Conservation (phyloP, 108 stramenopile species). For the Nitzschia sp. region DNA sequence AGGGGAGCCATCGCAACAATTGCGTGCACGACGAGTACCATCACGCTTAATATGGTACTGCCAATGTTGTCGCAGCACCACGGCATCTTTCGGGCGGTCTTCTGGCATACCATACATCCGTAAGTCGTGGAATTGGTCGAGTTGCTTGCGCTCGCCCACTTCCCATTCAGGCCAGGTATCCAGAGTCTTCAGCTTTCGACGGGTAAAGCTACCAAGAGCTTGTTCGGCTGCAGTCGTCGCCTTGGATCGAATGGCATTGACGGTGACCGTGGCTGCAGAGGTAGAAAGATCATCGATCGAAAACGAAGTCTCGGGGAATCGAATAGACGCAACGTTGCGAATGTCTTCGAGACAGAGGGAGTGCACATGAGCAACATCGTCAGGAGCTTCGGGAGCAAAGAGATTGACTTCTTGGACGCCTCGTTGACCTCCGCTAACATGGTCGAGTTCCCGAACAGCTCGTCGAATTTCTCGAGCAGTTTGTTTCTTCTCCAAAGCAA, state of each 20-base stretch:
- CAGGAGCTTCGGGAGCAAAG: background rate
- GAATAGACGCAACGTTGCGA: background rate
- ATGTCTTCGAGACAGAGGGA: background rate
- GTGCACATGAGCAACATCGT: background rate
- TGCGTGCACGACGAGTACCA: too few relatives aligned
- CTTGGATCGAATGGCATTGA: conserved; percentile 15
- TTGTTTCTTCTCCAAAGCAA: background rate
- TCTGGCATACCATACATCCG: too few relatives aligned
- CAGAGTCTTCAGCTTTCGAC: conserved; percentile 24
- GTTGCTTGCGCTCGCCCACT: background rate
- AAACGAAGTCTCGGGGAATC: background rate
- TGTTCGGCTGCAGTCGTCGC: conserved; percentile 29
- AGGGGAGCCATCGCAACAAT: too few relatives aligned
- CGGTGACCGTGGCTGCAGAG: background rate
- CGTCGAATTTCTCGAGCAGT: background rate
- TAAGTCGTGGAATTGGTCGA: too few relatives aligned
- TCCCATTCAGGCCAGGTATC: conserved; percentile 20
- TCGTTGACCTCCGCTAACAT: too few relatives aligned
- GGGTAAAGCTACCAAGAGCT: conserved; percentile 33
- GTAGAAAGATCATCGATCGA: background rate
- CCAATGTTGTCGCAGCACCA: too few relatives aligned
- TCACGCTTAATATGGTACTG: too few relatives aligned
- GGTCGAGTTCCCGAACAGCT: background rate
- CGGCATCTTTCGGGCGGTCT: too few relatives aligned
- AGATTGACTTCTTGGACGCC: too few relatives aligned